Percentiles rank a stretch among this genome's conserved stretches.
Conservation (phyloP, 768 basidiomycete genomes). For the Wakefieldia striispora region DNA sequence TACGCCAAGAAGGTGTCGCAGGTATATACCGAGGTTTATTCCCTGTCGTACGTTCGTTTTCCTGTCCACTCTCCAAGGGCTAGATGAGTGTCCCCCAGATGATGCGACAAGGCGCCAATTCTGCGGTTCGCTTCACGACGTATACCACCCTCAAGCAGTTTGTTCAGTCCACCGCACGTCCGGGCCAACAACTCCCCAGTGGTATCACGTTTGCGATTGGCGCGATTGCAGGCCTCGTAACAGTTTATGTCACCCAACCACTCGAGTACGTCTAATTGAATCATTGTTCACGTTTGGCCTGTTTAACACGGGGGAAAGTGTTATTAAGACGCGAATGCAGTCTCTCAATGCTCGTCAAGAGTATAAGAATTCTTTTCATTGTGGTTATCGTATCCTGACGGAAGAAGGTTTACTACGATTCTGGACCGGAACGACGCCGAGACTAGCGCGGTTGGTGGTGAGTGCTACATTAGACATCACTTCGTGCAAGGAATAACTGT, state of each 20-base stretch:
- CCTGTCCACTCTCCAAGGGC: too few species aligned
- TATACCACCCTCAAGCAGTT: slow-evolving; percentile 94
- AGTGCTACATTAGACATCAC: slow-evolving; percentile 27
- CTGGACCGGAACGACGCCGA: slow-evolving; percentile 96
- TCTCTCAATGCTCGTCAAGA: slow-evolving; percentile 76
- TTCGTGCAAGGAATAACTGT: not conserved
- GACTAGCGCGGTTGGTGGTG: slow-evolving; percentile 81
- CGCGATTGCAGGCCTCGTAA: slow-evolving; percentile 89
- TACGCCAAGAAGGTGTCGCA: slow-evolving; percentile 77
- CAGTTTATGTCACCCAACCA: slow-evolving; percentile 89
- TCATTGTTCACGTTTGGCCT: not conserved
- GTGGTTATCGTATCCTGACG: slow-evolving; percentile 89
- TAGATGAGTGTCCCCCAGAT: slow-evolving; percentile 49
- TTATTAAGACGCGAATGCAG: slow-evolving; percentile 99
- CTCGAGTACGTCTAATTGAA: slow-evolving; percentile 54
- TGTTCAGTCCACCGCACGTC: slow-evolving; percentile 78
- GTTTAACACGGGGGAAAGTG: slow-evolving; percentile 44
- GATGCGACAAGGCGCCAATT: slow-evolving; percentile 98
- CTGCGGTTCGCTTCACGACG: slow-evolving; percentile 92
- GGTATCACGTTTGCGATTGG: slow-evolving; percentile 94
- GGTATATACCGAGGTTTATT: slow-evolving; percentile 91
- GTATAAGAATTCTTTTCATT: slow-evolving; percentile 94
- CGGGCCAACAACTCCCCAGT: slow-evolving; percentile 81
- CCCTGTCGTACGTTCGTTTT: slow-evolving; percentile 69
- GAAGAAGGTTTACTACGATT: slow-evolving; percentile 92